Percentiles rank a stretch among this genome's conserved stretches.
These are phyloP conservation scores for Trypanosoma congolense DNA, from an alignment of 208 protist genomes.

Conservation along the genomic window DNA sequence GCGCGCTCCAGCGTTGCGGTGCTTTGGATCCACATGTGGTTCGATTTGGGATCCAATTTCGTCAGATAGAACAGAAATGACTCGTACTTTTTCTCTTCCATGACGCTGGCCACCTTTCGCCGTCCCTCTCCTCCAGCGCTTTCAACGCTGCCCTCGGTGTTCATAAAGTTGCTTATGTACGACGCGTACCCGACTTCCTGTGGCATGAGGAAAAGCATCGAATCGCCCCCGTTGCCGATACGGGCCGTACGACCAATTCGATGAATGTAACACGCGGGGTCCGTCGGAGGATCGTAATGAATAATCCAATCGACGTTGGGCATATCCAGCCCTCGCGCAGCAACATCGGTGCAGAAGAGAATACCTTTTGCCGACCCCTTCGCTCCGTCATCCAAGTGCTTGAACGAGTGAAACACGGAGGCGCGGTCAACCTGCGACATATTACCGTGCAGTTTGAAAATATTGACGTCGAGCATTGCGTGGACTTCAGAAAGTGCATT, in stretches of 20 bases:
- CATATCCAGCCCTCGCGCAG: conserved; percentile 94
- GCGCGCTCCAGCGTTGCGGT: conserved; percentile 84
- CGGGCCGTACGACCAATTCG: conserved; percentile 86
- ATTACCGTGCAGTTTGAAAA: conserved; percentile 83
- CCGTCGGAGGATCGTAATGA: conserved; percentile 88
- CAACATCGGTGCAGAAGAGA: conserved; percentile 94
- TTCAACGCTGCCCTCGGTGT: conserved; percentile 1
- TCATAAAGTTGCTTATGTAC: conserved; percentile 45
- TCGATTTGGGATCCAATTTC: conserved; percentile 93
- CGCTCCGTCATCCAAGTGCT: conserved; percentile 35
- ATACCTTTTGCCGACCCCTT: conserved; percentile 37
- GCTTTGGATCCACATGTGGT: conserved; percentile 89
- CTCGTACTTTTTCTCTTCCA: conserved; percentile 76
- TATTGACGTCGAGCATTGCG: conserved; percentile 92
- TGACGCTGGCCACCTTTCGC: conserved; percentile 8
- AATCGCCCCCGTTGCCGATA: conserved; percentile 59
- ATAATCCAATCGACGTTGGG: conserved; percentile 91
- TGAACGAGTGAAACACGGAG: conserved; percentile 73
- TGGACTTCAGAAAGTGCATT: conserved; percentile 92
- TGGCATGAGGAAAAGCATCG: conserved; percentile 79
- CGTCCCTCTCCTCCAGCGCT: no score
- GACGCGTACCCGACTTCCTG: conserved; percentile 52
- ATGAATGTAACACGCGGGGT: conserved; percentile 81
- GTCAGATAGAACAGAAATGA: conserved; percentile 90
- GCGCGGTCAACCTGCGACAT: conserved; percentile 75